These are phyloP conservation scores for Suillus decipiens DNA, from an alignment of 768 basidiomycete genomes.

Conservation along the genomic window DNA sequence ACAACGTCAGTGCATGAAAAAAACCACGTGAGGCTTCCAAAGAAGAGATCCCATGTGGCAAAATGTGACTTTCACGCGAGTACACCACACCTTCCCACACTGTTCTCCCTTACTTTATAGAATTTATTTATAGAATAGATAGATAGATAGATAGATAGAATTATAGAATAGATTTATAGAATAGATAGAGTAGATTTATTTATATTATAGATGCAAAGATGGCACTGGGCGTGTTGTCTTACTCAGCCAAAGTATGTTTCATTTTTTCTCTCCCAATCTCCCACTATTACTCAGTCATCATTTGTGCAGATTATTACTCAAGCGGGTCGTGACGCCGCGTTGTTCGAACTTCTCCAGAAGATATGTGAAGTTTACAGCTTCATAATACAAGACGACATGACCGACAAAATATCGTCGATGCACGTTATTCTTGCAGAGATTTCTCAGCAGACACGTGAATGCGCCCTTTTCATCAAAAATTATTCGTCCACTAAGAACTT, in stretches of 20 bases:
- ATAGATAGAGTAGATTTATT: too few relatives aligned
- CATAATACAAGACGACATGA: not conserved
- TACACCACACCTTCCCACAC: too few relatives aligned
- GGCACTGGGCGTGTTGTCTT: not conserved
- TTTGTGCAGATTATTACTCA: not conserved
- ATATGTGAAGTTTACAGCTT: not conserved
- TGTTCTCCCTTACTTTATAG: too few relatives aligned
- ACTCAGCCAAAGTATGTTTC: not conserved
- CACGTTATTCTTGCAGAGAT: not conserved
- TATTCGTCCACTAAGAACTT: not conserved
- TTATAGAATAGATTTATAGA: too few relatives aligned
- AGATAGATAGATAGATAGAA: too few relatives aligned
- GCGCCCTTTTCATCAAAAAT: not conserved
- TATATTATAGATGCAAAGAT: too few relatives aligned
- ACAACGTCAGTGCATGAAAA: too few relatives aligned
- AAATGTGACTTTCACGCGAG: too few relatives aligned
- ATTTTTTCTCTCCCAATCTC: not conserved
- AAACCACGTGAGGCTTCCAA: too few relatives aligned
- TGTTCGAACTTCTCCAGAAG: not conserved
- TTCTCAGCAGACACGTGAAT: not conserved
- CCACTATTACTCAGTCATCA: not conserved
- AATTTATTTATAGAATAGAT: too few relatives aligned
- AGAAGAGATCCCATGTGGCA: too few relatives aligned
- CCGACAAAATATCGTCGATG: not conserved
- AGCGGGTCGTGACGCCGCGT: not conserved